Percentiles rank a stretch among this genome's conserved stretches.
Evolutionary conservation across 352 stramenopile genomes (phyloP).

Genomic region (Phytophthora rubi): DNA sequence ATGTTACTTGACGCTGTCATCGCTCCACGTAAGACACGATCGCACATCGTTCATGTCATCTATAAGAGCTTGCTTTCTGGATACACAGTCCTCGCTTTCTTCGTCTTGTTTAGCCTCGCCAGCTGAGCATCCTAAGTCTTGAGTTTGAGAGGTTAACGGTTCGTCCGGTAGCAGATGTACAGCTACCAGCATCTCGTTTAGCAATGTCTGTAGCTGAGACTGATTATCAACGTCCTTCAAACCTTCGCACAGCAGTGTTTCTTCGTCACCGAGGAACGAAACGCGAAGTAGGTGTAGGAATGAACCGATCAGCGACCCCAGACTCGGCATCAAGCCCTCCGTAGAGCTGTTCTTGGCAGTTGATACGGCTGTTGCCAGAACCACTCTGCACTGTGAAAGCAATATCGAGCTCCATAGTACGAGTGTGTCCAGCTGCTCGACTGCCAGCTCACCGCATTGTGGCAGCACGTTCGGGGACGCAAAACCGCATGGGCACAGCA

Average conservation of each 20-base stretch:
- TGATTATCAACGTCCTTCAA: constrained; percentile 29
- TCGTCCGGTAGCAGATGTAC: constrained; percentile 6
- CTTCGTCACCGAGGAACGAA: constrained; percentile 25
- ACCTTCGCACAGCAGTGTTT: constrained; percentile 5
- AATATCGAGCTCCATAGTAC: constrained; percentile 51
- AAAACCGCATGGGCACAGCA: constrained; percentile 52
- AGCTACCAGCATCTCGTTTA: constrained; percentile 26
- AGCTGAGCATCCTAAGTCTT: background rate
- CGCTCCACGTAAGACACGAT: constrained; percentile 32
- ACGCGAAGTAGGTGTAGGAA: constrained; percentile 24
- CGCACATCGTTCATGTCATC: constrained; percentile 24
- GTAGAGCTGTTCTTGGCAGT: background rate
- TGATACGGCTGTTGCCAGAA: constrained; percentile 4
- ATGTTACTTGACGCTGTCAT: constrained; percentile 8
- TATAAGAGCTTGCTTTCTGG: constrained; percentile 38
- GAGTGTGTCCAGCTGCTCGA: constrained; percentile 53
- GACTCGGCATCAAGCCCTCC: background rate
- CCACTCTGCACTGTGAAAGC: constrained; percentile 53
- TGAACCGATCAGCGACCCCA: constrained; percentile 6
- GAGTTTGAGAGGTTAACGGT: background rate
- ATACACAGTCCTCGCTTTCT: constrained; percentile 2
- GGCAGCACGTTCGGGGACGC: constrained; percentile 34
- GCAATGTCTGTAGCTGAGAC: constrained; percentile 23
- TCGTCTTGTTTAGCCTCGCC: constrained; percentile 5
- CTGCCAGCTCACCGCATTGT: constrained; percentile 51